Evolutionary conservation across 352 stramenopile genomes (phyloP).

Genomic region (Pythium diclinum): DNA sequence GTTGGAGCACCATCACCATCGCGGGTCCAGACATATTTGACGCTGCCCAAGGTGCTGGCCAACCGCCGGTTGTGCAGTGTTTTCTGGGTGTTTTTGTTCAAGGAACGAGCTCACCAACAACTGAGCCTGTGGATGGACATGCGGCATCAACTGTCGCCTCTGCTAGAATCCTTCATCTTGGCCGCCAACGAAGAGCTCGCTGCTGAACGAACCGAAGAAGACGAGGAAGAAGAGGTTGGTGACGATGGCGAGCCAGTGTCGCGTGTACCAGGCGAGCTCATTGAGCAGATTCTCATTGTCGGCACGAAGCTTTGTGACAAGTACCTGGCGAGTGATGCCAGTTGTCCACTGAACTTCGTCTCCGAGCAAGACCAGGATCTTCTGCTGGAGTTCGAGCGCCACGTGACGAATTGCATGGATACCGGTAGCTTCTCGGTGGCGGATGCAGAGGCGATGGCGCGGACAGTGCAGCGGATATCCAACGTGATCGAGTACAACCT

Average conservation of each 20-base stretch:
- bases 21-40: constrained; percentile 51
- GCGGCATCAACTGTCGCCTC: constrained; percentile 59
- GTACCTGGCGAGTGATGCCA: constrained; percentile 52
- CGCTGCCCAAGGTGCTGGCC: constrained; percentile 63
- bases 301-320: constrained; percentile 59
- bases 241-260: constrained; percentile 19
- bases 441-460: constrained; percentile 58
- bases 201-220: constrained; percentile 28
- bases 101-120: constrained; percentile 76
- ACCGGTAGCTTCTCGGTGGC: constrained; percentile 62
- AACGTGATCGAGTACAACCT: constrained; percentile 69
- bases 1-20: constrained; percentile 6
- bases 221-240: constrained; percentile 11
- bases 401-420: constrained; percentile 56
- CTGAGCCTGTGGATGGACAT: constrained; percentile 86
- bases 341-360: constrained; percentile 64
- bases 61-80: constrained; percentile 81
- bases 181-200: constrained; percentile 37
- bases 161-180: constrained; percentile 56
- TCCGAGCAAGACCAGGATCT: constrained; percentile 56
- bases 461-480: constrained; percentile 53
- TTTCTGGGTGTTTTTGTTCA: constrained; percentile 87
- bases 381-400: constrained; percentile 56
- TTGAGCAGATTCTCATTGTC: constrained; percentile 62
- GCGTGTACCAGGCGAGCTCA: constrained; percentile 51